Evolutionary conservation across 805 yeast species (phyloP).

Genomic region (Ogataea nakhonphanomensis): DNA sequence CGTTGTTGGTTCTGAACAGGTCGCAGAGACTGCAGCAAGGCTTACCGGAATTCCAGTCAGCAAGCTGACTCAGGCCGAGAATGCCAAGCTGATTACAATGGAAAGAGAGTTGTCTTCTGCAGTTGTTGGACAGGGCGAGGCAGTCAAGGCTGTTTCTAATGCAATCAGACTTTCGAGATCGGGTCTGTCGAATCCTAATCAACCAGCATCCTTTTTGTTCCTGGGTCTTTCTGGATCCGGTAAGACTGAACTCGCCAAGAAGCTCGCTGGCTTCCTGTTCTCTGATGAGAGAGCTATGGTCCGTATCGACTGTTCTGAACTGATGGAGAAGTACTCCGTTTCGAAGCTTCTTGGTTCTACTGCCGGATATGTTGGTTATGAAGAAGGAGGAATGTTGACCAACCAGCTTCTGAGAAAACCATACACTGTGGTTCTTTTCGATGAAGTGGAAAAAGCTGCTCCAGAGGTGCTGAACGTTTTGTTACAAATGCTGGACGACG

Average conservation of each 20-base stretch:
- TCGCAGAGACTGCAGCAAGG: conserved; percentile 49
- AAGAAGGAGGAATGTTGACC: conserved; percentile 95
- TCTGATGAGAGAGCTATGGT: conserved; percentile 96
- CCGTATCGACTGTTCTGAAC: conserved; percentile 95
- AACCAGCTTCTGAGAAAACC: conserved; percentile 90
- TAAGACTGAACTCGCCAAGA: conserved; percentile 97
- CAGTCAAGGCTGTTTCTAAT: conserved; percentile 93
- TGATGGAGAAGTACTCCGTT: conserved; percentile 92
- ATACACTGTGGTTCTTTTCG: conserved; percentile 92
- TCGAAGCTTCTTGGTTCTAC: conserved; percentile 96
- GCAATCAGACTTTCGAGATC: conserved; percentile 92
- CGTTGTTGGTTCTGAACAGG: conserved; percentile 67
- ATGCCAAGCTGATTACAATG: conserved; percentile 90
- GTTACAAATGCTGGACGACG: conserved; percentile 92
- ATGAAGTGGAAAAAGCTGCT: conserved; percentile 98
- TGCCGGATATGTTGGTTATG: conserved; percentile 95
- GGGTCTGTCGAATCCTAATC: conserved; percentile 93
- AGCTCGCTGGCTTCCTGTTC: conserved; percentile 91
- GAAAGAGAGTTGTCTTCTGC: conserved; percentile 75
- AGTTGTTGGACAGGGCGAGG: conserved; percentile 95
- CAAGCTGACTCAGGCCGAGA: conserved; percentile 93
- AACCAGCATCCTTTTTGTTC: conserved; percentile 93
- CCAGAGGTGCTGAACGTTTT: conserved; percentile 94
- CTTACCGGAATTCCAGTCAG: conserved; percentile 96
- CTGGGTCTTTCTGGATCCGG: conserved; percentile 96